Conservation (phyloP, 768 basidiomycete genomes). For the Peribolospora baueri region DNA sequence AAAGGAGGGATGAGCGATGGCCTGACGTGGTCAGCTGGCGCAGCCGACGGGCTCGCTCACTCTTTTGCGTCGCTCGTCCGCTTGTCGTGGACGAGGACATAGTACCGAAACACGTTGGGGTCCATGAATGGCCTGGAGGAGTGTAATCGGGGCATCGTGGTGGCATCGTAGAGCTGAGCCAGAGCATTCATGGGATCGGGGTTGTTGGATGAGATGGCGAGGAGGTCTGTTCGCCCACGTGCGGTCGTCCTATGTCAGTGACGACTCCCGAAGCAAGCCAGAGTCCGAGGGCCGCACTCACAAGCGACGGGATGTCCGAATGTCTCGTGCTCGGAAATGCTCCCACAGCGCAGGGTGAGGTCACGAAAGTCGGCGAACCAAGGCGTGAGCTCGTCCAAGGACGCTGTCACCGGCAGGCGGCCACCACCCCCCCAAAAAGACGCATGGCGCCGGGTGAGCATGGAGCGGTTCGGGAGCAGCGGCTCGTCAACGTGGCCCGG, state of each 20-base stretch:
- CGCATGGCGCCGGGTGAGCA: background rate
- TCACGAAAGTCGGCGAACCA: constrained; percentile 14
- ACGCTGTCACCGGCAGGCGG: background rate
- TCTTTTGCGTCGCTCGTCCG: background rate
- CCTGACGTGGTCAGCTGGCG: too few relatives aligned
- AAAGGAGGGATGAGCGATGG: background rate
- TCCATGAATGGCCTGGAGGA: constrained; percentile 9
- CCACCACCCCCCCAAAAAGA: background rate
- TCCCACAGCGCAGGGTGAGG: constrained; percentile 6
- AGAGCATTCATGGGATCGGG: constrained; percentile 16
- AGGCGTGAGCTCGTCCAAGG: constrained; percentile 10
- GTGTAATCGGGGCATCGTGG: constrained; percentile 8
- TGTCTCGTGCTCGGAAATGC: constrained; percentile 13
- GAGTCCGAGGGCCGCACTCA: constrained; percentile 4
- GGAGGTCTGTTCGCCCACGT: constrained; percentile 5
- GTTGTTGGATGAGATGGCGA: constrained; percentile 14
- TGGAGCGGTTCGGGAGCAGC: background rate
- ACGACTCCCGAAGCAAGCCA: background rate
- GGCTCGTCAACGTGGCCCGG: background rate
- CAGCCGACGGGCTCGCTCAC: background rate
- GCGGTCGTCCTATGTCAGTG: background rate
- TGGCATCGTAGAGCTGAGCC: constrained; percentile 12
- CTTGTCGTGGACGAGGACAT: constrained; percentile 15
- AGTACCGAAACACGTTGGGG: constrained; percentile 13
- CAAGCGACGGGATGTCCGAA: constrained; percentile 14